phyloP scores from a whole-genome alignment of 371 early-diverging fungal genomes.

The Mortierella sp. region DNA sequence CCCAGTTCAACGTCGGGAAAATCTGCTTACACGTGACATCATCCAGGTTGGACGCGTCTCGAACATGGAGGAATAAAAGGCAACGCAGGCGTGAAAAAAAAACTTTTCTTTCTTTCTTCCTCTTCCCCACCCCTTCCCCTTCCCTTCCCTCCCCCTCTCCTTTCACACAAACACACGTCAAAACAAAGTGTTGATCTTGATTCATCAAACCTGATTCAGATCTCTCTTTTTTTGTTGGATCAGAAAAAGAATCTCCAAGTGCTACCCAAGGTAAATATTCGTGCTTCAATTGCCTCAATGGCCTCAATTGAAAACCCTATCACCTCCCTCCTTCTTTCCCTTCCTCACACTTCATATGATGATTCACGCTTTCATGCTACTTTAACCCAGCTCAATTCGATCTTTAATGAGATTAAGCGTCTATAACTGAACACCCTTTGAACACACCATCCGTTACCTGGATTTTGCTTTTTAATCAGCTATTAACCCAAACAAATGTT shows the following conservation, averaged over 20 bases:
- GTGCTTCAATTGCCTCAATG: not conserved
- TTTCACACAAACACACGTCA: not conserved
- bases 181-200: not conserved
- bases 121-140: not conserved
- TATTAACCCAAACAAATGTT: not conserved
- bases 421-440: constrained; percentile 18
- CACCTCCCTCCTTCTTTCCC: not conserved
- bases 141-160: not conserved
- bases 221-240: not conserved
- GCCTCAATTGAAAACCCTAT: not conserved
- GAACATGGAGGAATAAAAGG: not conserved
- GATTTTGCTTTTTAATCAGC: not conserved
- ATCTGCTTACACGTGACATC: not conserved
- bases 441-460: not conserved
- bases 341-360: constrained; percentile 23
- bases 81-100: not conserved
- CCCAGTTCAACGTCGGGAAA: not conserved
- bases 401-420: constrained; percentile 46
- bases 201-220: not conserved
- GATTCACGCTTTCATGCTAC: constrained; percentile 48
- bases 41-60: not conserved
- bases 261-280: constrained; percentile 8
- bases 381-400: constrained; percentile 57
- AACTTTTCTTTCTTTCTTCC: constrained; percentile 2
- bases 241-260: not conserved